These are phyloP conservation scores for Fusarium brevicatenulatum DNA, from an alignment of 2,329 filamentous ascomycete genomes.

Conservation along the genomic window DNA sequence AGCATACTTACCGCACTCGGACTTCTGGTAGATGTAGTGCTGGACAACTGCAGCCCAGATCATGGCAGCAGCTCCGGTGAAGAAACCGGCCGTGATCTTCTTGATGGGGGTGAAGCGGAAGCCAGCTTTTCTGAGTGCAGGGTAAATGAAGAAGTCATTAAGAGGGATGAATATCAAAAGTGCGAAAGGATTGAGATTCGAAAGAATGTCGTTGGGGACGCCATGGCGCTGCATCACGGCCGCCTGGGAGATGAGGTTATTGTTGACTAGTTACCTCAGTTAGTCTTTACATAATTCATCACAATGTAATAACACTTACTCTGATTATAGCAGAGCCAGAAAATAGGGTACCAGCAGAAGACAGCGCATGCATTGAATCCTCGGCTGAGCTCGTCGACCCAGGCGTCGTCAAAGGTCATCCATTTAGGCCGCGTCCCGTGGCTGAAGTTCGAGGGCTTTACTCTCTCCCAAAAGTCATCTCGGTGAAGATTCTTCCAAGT, in stretches of 20 bases:
- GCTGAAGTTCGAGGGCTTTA: constrained; percentile 73
- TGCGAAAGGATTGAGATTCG: constrained; percentile 78
- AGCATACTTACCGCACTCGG: constrained; percentile 63
- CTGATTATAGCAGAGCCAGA: constrained; percentile 63
- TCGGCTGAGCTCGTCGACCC: constrained; percentile 79
- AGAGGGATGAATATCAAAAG: constrained; percentile 80
- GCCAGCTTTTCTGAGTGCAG: constrained; percentile 69
- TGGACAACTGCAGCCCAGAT: constrained; percentile 64
- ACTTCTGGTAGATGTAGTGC: constrained; percentile 71
- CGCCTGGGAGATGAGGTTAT: constrained; percentile 71
- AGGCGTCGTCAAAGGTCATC: constrained; percentile 84
- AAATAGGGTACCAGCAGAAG: constrained; percentile 74
- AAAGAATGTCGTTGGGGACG: constrained; percentile 80
- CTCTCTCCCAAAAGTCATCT: constrained; percentile 71
- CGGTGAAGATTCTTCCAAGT: constrained; percentile 69
- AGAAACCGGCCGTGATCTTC: constrained; percentile 77
- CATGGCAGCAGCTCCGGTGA: constrained; percentile 70
- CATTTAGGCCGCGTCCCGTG: constrained; percentile 66
- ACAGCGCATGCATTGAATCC: constrained; percentile 75
- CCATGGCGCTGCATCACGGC: constrained; percentile 73
- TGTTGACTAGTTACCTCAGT: constrained; percentile 56
- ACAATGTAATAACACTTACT: constrained; percentile 37
- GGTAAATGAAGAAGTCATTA: constrained; percentile 75
- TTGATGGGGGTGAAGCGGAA: constrained; percentile 80
- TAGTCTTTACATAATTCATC: constrained; percentile 4